Evolutionary conservation across 805 yeast species (phyloP).

Genomic region (Candida taoyuanica): DNA sequence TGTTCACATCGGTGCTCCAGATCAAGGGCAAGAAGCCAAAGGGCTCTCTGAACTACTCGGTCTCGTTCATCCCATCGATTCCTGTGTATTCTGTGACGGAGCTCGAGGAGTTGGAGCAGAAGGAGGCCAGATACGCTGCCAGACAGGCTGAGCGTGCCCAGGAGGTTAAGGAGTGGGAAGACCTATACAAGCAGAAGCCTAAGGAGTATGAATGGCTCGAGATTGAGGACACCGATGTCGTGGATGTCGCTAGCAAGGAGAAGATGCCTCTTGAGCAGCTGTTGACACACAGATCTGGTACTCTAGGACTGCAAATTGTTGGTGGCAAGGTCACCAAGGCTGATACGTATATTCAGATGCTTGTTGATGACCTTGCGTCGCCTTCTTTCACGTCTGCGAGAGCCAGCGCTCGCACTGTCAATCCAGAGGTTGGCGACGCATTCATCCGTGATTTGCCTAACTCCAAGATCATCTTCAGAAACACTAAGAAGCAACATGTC

Average conservation of each 20-base stretch:
- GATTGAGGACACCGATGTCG: slow-evolving; percentile 37
- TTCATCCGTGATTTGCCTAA: slow-evolving; percentile 69
- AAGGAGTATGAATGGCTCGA: slow-evolving; percentile 61
- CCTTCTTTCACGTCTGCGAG: slow-evolving; percentile 54
- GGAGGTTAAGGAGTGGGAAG: slow-evolving; percentile 42
- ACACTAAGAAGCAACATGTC: slow-evolving; percentile 48
- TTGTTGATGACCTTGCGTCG: slow-evolving; percentile 59
- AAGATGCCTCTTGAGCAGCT: slow-evolving; percentile 49
- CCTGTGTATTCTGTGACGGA: slow-evolving; percentile 62
- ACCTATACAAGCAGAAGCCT: slow-evolving; percentile 52
- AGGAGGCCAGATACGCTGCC: slow-evolving; percentile 35
- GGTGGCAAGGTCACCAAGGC: slow-evolving; percentile 45
- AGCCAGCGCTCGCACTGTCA: slow-evolving; percentile 41
- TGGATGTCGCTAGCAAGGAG: slow-evolving; percentile 35
- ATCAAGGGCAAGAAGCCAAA: slow-evolving; percentile 38
- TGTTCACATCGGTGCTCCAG: slow-evolving; percentile 32
- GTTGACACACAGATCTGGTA: slow-evolving; percentile 56
- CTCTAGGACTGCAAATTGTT: slow-evolving; percentile 48
- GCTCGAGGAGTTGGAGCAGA: slow-evolving; percentile 40
- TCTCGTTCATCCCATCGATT: slow-evolving; percentile 61
- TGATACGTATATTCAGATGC: slow-evolving; percentile 49
- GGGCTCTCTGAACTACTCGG: slow-evolving; percentile 49
- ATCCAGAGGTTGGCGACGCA: slow-evolving; percentile 48
- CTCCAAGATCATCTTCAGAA: slow-evolving; percentile 51
- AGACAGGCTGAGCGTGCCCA: slow-evolving; percentile 30